phyloP scores from a whole-genome alignment of 306 rosid species.

The Sindora glabra region DNA sequence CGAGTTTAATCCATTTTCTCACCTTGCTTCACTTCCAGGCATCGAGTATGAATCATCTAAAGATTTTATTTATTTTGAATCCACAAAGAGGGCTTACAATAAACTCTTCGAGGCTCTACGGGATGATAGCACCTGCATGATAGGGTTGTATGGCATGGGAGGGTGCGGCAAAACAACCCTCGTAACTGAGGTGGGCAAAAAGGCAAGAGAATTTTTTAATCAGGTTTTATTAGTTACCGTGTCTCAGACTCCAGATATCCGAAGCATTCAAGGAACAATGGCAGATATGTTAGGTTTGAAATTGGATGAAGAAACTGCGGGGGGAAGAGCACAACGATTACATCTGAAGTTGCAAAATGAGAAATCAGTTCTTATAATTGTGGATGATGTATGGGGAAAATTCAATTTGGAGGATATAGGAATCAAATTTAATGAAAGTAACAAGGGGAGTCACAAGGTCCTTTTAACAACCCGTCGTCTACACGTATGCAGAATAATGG shows the following conservation, averaged over 20 bases:
- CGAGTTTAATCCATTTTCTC: slow-evolving; percentile 8
- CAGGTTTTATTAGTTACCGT: not conserved
- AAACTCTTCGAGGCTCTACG: not conserved
- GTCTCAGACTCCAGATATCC: not conserved
- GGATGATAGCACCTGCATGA: not conserved
- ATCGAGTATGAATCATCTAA: slow-evolving; percentile 4
- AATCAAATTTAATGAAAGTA: not conserved
- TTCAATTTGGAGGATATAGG: not conserved
- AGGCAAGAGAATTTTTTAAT: not conserved
- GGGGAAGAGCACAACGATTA: not conserved
- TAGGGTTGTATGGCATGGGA: slow-evolving; percentile 2
- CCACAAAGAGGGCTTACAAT: not conserved
- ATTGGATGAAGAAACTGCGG: not conserved
- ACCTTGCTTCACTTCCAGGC: slow-evolving; percentile 2
- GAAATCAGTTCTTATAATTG: not conserved
- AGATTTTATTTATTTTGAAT: not conserved
- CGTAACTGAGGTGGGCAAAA: slow-evolving; percentile 12
- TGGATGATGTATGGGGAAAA: slow-evolving; percentile 13
- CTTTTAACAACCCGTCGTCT: not conserved
- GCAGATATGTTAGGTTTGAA: not conserved
- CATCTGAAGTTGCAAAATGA: not conserved
- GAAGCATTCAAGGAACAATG: slow-evolving; percentile 9
- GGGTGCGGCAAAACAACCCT: slow-evolving; percentile 4
- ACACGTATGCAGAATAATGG: not conserved
- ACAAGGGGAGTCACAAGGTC: not conserved